phyloP scores from a whole-genome alignment of 2,329 filamentous ascomycete species.

The Daldinia sp. region DNA sequence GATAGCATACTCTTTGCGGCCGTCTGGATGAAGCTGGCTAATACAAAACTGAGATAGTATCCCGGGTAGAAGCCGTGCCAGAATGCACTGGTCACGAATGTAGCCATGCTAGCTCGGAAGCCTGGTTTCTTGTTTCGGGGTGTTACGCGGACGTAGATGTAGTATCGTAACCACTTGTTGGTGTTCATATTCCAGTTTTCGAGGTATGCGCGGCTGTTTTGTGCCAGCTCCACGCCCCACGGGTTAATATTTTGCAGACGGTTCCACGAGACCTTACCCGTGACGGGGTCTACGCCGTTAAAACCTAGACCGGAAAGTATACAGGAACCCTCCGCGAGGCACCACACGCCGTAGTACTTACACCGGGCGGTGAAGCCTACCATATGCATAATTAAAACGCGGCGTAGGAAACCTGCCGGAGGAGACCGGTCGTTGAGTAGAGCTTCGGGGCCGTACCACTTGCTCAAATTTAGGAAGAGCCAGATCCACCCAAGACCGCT shows the following conservation, averaged over 20 bases:
- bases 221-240: constrained; percentile 84
- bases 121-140: constrained; percentile 95
- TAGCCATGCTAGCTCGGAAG: constrained; percentile 92
- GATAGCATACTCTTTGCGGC: constrained; percentile 85
- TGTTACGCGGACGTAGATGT: constrained; percentile 93
- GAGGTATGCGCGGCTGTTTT: constrained; percentile 92
- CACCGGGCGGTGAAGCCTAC: constrained; percentile 81
- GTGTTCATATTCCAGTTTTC: constrained; percentile 99
- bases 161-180: constrained; percentile 95
- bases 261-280: constrained; percentile 86
- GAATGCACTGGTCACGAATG: constrained; percentile 91
- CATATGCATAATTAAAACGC: constrained; percentile 84
- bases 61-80: constrained; percentile 99
- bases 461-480: constrained; percentile 76
- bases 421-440: constrained; percentile 73
- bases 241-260: constrained; percentile 90
- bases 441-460: constrained; percentile 69
- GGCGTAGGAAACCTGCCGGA: constrained; percentile 72
- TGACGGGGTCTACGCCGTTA: constrained; percentile 86
- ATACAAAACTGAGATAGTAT: constrained; percentile 90
- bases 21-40: constrained; percentile 91
- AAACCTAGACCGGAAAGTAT: constrained; percentile 94
- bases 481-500: constrained; percentile 82
- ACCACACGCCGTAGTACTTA: constrained; percentile 98
- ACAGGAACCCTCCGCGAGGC: constrained; percentile 89